Evolutionary conservation across 345 rosid genomes (phyloP).

Genomic region (Ceriops zippeliana): DNA sequence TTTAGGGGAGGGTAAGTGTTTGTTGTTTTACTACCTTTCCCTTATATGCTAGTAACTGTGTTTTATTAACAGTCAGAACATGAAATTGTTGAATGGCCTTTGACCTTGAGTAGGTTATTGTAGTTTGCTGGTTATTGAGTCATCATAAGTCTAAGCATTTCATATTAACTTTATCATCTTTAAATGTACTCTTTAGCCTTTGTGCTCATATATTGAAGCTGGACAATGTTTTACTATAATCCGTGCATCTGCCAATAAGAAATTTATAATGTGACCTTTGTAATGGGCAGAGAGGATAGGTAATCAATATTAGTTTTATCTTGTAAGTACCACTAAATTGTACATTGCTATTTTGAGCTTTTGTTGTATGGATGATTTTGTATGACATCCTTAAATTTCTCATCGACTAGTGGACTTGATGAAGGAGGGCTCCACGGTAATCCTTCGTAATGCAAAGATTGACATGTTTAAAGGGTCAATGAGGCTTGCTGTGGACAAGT

Average conservation of each 20-base stretch:
- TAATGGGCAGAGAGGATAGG: too few species aligned
- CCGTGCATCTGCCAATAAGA: too few species aligned
- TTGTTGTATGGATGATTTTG: background rate
- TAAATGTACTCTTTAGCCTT: too few species aligned
- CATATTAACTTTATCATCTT: too few species aligned
- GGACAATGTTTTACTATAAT: too few species aligned
- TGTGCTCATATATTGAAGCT: too few species aligned
- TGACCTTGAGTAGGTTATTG: background rate
- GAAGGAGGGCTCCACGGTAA: slow-evolving; percentile 66
- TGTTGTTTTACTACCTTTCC: too few species aligned
- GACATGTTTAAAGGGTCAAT: slow-evolving; percentile 35
- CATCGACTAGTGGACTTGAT: slow-evolving; percentile 62
- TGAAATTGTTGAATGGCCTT: background rate
- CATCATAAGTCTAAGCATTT: background rate
- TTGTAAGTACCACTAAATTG: background rate
- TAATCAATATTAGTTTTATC: background rate
- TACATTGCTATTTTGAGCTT: background rate
- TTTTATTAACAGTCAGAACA: background rate
- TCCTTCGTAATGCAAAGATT: slow-evolving; percentile 46
- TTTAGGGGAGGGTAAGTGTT: too few species aligned
- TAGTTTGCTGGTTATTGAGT: background rate
- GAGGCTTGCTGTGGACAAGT: slow-evolving; percentile 36
- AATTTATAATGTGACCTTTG: too few species aligned
- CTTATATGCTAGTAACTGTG: too few species aligned
- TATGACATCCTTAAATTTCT: slow-evolving; percentile 1